Evolutionary conservation across 2,329 filamentous ascomycete genomes (phyloP).

Genomic region (Aspergillus hiratsukae): DNA sequence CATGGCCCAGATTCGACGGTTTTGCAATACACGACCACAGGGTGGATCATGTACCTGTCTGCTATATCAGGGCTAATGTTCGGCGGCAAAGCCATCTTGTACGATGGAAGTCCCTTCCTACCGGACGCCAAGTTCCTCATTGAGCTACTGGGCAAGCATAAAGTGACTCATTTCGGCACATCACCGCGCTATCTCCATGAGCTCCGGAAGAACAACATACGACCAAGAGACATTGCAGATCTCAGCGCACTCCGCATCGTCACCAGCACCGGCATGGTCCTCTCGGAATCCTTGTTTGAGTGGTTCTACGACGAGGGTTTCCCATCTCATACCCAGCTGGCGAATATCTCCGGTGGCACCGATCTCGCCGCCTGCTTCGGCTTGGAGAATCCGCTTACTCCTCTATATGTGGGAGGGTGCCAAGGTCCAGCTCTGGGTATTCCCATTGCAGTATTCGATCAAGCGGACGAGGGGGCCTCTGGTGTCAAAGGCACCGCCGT

Average conservation of each 20-base stretch:
- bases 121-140: conserved; percentile 63
- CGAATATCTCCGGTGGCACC: conserved; percentile 73
- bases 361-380: conserved; percentile 54
- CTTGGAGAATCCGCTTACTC: conserved; percentile 62
- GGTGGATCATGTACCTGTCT: conserved; percentile 84
- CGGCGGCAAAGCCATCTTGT: conserved; percentile 63
- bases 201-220: conserved; percentile 59
- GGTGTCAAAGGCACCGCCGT: conserved; percentile 49
- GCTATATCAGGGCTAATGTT: conserved; percentile 56
- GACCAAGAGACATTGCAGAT: conserved; percentile 59
- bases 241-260: conserved; percentile 59
- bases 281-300: conserved; percentile 70
- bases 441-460: conserved; percentile 58
- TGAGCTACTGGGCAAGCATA: conserved; percentile 57
- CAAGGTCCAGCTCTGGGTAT: conserved; percentile 52
- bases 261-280: conserved; percentile 74
- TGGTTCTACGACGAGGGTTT: conserved; percentile 76
- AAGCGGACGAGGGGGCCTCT: conserved; percentile 43
- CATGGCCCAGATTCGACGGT: conserved; percentile 40
- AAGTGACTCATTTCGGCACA: conserved; percentile 68
- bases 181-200: conserved; percentile 75
- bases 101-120: conserved; percentile 76
- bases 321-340: conserved; percentile 60
- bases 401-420: conserved; percentile 58
- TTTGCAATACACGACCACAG: conserved; percentile 64